Base-by-base conservation (phyloP, 352 stramenopile genomes). In the Pythium pyrilobum region DNA sequence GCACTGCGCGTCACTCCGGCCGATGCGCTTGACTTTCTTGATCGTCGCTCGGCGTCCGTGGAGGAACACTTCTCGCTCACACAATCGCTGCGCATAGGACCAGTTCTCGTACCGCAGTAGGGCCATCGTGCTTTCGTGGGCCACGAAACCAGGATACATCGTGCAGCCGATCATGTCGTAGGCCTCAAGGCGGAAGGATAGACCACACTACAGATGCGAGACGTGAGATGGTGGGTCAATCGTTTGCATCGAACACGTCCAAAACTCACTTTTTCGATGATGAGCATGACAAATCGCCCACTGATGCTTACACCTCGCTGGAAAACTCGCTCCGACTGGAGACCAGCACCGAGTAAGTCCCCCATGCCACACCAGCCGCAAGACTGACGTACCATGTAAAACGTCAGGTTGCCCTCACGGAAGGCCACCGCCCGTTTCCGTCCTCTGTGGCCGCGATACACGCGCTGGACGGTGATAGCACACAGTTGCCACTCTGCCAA, bases 31-130 rank as follows among this genome's bases (percentile, higher is more conserved):
- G 3, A 87, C 66, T 3, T 21, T 60, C 9, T 21, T 40, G 48
- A 89, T 72, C 13, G 44, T n/a, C 3, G 73, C 54, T 5, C 61
- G 72, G 20, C 61, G 33, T 9, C 68, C 71, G 12, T 69, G 72
- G 6, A 66, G 55, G 25, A 41, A 59, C 13, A 85, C 66, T 15
- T 87, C 67, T 23, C 54, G 69, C 6, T 74, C 72, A 11, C 56
- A 56, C 2, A 89, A 56, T 1, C 48, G 54, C 52, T 81, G 64
- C 1, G 58, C 78, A 24, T 77, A 74, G 11, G 56, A 70, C 74
- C 79, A 85, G 48, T 87, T 89, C 21, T 74, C 47, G 58, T 82
- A 76, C 15, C 72, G 78, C 3, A 89, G 43, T 8, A 89, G 24
- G 21, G 42, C 52, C 40, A 76, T 67, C 1, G 72, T 64, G 34